Evolutionary conservation across 768 basidiomycete species (phyloP).

Genomic region (Wakefieldia striispora): DNA sequence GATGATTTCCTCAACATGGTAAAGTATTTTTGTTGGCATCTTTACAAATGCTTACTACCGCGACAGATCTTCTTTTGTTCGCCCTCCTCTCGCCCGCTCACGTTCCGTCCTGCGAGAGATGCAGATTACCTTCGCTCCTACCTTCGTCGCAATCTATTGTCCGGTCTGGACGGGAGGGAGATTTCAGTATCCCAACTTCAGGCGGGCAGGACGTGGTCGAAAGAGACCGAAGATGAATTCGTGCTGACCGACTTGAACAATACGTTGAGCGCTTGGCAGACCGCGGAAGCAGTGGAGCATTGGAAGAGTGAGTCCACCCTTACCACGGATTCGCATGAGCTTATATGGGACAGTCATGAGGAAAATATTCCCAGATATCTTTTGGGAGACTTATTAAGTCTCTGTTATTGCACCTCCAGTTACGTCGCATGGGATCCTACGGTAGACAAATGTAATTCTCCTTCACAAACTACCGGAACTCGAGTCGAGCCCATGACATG

Average conservation of each 20-base stretch:
- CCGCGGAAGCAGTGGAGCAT: slow-evolving; percentile 60
- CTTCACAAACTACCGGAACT: too few species aligned
- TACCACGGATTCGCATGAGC: background rate
- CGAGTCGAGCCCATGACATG: too few species aligned
- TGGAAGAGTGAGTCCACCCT: slow-evolving; percentile 61
- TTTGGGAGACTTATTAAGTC: slow-evolving; percentile 76
- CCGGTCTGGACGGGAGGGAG: slow-evolving; percentile 51
- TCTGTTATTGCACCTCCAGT: background rate
- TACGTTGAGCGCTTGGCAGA: slow-evolving; percentile 63
- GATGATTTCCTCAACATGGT: slow-evolving; percentile 75
- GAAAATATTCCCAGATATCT: slow-evolving; percentile 61
- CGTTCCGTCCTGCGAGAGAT: slow-evolving; percentile 53
- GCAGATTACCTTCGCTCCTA: slow-evolving; percentile 69
- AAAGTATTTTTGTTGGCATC: slow-evolving; percentile 17
- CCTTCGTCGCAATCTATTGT: slow-evolving; percentile 60
- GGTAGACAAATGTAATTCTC: too few species aligned
- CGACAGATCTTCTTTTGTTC: slow-evolving; percentile 83
- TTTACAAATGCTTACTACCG: slow-evolving; percentile 5
- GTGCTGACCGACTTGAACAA: slow-evolving; percentile 65
- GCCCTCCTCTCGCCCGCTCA: slow-evolving; percentile 46
- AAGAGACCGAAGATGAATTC: slow-evolving; percentile 40
- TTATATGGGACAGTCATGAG: slow-evolving; percentile 62
- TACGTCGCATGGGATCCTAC: too few species aligned
- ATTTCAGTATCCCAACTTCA: slow-evolving; percentile 44
- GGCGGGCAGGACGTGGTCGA: slow-evolving; percentile 16